These are phyloP conservation scores for Mycena vulgaris DNA, from an alignment of 768 basidiomycete genomes.

Conservation along the genomic window DNA sequence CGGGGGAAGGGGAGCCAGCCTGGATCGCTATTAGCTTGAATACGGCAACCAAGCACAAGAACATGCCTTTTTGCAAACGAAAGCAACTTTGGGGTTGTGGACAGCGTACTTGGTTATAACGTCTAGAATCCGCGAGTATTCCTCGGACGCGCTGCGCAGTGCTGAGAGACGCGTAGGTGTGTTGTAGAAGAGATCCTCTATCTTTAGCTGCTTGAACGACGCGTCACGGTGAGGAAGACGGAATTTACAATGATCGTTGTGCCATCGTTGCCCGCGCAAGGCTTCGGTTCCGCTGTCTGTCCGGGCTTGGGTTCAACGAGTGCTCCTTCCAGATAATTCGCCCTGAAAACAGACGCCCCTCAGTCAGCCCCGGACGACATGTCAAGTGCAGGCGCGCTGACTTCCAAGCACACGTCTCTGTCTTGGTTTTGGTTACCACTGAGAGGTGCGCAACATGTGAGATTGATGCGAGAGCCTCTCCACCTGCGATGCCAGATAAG, in stretches of 20 bases:
- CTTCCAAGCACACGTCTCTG: constrained; percentile 93
- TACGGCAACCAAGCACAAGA: background rate
- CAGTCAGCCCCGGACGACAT: background rate
- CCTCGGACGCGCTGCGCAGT: constrained; percentile 88
- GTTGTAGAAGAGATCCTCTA: constrained; percentile 96
- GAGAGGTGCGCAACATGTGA: constrained; percentile 93
- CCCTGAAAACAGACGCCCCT: constrained; percentile 67
- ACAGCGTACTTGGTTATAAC: constrained; percentile 94
- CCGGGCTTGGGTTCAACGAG: constrained; percentile 82
- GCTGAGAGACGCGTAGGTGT: constrained; percentile 90
- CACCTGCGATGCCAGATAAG: constrained; percentile 15
- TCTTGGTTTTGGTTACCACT: constrained; percentile 91
- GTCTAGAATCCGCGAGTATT: constrained; percentile 92
- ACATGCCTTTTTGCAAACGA: constrained; percentile 91
- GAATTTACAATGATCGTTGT: constrained; percentile 82
- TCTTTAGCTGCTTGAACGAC: constrained; percentile 61
- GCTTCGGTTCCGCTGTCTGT: constrained; percentile 82
- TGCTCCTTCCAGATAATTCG: constrained; percentile 84
- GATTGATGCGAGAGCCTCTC: constrained; percentile 96
- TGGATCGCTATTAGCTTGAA: constrained; percentile 23
- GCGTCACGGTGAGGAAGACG: background rate
- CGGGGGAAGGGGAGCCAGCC: constrained; percentile 82
- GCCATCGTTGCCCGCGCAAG: constrained; percentile 95
- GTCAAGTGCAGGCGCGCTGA: constrained; percentile 58
- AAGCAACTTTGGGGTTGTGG: constrained; percentile 91